Conservation (phyloP, 805 yeast species). For the Wickerhamiella sergipiensis region DNA sequence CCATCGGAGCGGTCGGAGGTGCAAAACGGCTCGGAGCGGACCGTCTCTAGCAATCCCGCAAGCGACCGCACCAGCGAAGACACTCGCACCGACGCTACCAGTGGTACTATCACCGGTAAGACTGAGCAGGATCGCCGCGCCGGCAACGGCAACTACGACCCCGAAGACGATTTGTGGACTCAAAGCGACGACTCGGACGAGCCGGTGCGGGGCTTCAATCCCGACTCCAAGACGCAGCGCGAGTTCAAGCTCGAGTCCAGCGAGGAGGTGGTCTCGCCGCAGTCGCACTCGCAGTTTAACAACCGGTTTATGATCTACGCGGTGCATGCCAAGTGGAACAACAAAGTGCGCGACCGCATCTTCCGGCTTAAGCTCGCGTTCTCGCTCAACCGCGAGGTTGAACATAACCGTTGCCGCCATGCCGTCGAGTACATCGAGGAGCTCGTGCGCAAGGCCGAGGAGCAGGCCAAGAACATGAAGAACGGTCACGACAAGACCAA, state of each 20-base stretch:
- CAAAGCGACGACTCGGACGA: not conserved
- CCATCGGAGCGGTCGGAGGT: too few species aligned
- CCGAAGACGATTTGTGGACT: not conserved
- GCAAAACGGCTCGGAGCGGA: too few species aligned
- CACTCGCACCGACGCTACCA: not conserved
- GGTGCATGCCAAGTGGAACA: conserved; percentile 69
- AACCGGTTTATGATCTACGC: conserved; percentile 65
- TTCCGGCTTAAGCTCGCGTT: conserved; percentile 43
- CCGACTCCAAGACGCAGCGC: not conserved
- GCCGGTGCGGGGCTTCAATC: not conserved
- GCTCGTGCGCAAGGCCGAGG: conserved; percentile 29
- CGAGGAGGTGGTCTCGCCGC: conserved; percentile 1
- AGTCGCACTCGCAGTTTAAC: conserved; percentile 27
- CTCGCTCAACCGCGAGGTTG: conserved; percentile 31
- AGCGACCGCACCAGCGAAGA: not conserved
- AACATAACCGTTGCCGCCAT: conserved; percentile 33
- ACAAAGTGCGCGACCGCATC: conserved; percentile 47
- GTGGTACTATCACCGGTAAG: not conserved
- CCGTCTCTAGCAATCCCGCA: too few species aligned
- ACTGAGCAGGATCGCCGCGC: not conserved
- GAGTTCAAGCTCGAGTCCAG: not conserved
- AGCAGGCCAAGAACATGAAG: conserved; percentile 1
- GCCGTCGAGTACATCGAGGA: conserved; percentile 40
- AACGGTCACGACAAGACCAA: not conserved
- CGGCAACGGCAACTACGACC: not conserved